A percentile compares a stretch with the other conserved stretches of the same genome.
Evolutionary conservation across 2,329 filamentous ascomycete species (phyloP).

Genomic region (Ilyonectria mors-panacis): DNA sequence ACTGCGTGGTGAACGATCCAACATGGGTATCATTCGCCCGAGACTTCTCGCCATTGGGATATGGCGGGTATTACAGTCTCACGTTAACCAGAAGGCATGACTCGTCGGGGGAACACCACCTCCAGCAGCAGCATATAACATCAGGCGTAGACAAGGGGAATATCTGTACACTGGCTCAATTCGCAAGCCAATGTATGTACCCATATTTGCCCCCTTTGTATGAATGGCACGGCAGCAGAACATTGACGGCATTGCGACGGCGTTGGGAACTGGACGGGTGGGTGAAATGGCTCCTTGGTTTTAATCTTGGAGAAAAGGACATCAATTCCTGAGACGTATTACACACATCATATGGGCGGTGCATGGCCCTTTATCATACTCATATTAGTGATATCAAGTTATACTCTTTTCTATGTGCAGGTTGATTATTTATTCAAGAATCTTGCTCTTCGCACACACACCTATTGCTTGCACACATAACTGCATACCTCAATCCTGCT

Average conservation of each 20-base stretch:
- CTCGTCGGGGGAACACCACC: neutral
- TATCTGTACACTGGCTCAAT: neutral
- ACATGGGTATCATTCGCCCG: conserved; percentile 28
- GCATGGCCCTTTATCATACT: conserved; percentile 5
- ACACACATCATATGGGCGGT: conserved; percentile 7
- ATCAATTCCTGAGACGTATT: conserved; percentile 13
- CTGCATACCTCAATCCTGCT: too few relatives aligned
- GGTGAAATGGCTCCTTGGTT: conserved; percentile 7
- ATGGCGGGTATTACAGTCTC: conserved; percentile 7
- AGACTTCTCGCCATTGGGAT: conserved; percentile 7
- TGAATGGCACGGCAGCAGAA: conserved; percentile 29
- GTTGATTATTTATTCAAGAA: too few relatives aligned
- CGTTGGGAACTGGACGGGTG: conserved; percentile 35
- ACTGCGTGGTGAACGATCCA: conserved; percentile 34
- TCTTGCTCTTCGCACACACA: too few relatives aligned
- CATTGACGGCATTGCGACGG: conserved; percentile 41
- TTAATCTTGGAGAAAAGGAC: conserved; percentile 9
- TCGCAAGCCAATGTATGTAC: conserved; percentile 31
- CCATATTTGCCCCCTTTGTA: conserved; percentile 39
- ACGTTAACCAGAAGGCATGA: conserved; percentile 14
- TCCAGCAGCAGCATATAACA: neutral
- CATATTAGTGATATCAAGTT: conserved; percentile 17
- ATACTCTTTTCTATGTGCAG: conserved; percentile 3
- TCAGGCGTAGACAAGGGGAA: neutral
- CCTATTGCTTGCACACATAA: too few relatives aligned